Evolutionary conservation across 345 rosid genomes (phyloP).

Genomic region (Lepidium aucheri): DNA sequence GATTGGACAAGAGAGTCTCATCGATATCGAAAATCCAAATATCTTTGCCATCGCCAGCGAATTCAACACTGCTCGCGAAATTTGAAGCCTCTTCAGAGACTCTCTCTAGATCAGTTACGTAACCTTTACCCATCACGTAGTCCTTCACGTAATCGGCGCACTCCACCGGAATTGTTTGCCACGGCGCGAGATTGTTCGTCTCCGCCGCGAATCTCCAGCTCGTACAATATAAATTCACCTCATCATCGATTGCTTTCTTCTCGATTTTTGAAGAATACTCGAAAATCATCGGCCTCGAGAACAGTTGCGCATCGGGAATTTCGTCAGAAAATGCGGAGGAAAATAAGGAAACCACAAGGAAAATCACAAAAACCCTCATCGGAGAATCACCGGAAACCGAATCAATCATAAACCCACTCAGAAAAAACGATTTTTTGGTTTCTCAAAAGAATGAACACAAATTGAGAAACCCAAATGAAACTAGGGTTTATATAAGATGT

Average conservation of each 20-base stretch:
- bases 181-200: conserved; percentile 69
- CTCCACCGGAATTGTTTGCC: conserved; percentile 72
- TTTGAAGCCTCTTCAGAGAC: conserved; percentile 53
- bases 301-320: conserved; percentile 24
- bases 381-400: not conserved
- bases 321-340: conserved; percentile 36
- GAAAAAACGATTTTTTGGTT: not conserved
- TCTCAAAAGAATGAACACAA: not conserved
- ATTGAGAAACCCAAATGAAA: not conserved
- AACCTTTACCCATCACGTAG: conserved; percentile 59
- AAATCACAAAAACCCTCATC: conserved; percentile 34
- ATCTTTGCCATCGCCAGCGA: conserved; percentile 65
- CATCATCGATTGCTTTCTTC: conserved; percentile 31
- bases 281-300: conserved; percentile 56
- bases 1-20: conserved; percentile 88
- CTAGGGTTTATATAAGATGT: not conserved
- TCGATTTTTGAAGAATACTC: conserved; percentile 36
- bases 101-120: conserved; percentile 51
- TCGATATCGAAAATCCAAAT: conserved; percentile 85
- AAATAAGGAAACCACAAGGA: conserved; percentile 31
- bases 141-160: conserved; percentile 62
- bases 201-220: conserved; percentile 93
- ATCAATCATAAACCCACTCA: not conserved
- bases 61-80: conserved; percentile 45
- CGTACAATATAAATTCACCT: conserved; percentile 49